Percentiles rank a stretch among this genome's conserved stretches.
Evolutionary conservation across 495 filamentous ascomycete species (phyloP).

Genomic region (Hypomontagnella monticulosa): DNA sequence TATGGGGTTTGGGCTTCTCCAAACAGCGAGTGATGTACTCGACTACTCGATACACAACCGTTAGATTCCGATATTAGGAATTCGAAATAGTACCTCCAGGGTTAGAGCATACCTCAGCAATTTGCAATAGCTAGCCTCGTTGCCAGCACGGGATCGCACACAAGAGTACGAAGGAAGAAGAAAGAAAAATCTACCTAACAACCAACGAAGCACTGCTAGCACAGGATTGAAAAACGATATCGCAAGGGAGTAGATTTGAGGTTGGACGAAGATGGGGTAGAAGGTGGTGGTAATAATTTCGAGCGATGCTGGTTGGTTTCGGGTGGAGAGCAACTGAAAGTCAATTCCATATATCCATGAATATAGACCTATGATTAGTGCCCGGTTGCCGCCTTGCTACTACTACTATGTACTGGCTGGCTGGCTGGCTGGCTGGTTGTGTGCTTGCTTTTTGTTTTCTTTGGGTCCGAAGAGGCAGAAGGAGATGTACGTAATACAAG

Average conservation of each 20-base stretch:
- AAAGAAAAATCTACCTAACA: slow-evolving; percentile 1
- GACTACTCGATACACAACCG: slow-evolving; percentile 9
- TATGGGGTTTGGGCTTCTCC: slow-evolving; percentile 19
- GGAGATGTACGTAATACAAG: slow-evolving; percentile 32
- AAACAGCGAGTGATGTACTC: slow-evolving; percentile 26
- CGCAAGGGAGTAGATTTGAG: neutral
- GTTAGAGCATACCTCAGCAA: no score
- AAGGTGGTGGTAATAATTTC: neutral
- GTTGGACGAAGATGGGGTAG: neutral
- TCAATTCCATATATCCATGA: slow-evolving; percentile 7
- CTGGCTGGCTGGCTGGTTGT: neutral
- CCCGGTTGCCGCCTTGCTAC: no score
- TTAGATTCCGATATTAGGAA: neutral
- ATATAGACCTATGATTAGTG: no score
- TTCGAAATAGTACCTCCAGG: neutral
- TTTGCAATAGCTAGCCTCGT: slow-evolving; percentile 7
- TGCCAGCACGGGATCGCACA: slow-evolving; percentile 23
- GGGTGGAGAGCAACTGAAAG: slow-evolving; percentile 11
- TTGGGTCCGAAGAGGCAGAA: slow-evolving; percentile 25
- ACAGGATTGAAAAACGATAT: slow-evolving; percentile 16
- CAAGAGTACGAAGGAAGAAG: neutral
- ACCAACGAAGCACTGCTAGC: neutral
- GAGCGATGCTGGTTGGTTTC: neutral
- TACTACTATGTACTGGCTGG: no score
- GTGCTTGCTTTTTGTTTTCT: slow-evolving; percentile 5